Evolutionary conservation across 805 yeast species (phyloP).

Genomic region (Candida adriatica): DNA sequence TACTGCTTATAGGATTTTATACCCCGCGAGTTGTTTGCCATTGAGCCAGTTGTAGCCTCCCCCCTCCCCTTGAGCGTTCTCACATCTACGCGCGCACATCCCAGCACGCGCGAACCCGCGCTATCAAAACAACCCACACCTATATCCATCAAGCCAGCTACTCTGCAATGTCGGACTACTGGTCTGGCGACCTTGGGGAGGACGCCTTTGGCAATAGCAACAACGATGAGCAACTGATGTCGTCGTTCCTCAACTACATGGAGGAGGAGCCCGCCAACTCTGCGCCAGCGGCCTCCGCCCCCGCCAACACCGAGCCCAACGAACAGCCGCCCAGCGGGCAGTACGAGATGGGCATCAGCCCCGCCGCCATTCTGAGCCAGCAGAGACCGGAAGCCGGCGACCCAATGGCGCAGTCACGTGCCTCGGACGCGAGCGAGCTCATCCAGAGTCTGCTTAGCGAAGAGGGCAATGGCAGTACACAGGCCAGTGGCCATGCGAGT

Average conservation of each 20-base stretch:
- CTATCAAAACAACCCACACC: too few relatives aligned
- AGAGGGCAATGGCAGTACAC: conserved; percentile 22
- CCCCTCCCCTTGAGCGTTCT: too few relatives aligned
- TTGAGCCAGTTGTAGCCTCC: too few relatives aligned
- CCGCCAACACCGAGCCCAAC: conserved; percentile 1
- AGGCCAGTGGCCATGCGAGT: conserved; percentile 12
- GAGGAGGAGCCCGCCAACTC: conserved; percentile 5
- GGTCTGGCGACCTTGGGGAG: conserved; percentile 24
- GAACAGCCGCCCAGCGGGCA: conserved; percentile 9
- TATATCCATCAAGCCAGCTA: too few relatives aligned
- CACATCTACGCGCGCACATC: too few relatives aligned
- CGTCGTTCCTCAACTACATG: conserved; percentile 43
- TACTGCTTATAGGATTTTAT: too few relatives aligned
- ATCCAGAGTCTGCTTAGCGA: conserved; percentile 23
- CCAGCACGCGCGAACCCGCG: too few relatives aligned
- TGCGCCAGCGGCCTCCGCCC: conserved; percentile 21
- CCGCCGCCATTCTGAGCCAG: conserved; percentile 18
- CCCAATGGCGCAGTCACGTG: too few relatives aligned
- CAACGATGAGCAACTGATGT: conserved; percentile 29
- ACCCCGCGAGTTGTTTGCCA: too few relatives aligned
- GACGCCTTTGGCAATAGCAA: conserved; percentile 14
- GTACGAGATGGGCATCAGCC: conserved; percentile 15
- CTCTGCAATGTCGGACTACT: too few relatives aligned
- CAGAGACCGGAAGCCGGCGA: conserved; percentile 8
- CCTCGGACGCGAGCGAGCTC: conserved; percentile 16